phyloP scores from a whole-genome alignment of 179 eudicot genomes.

The Patellifolia procumbens region DNA sequence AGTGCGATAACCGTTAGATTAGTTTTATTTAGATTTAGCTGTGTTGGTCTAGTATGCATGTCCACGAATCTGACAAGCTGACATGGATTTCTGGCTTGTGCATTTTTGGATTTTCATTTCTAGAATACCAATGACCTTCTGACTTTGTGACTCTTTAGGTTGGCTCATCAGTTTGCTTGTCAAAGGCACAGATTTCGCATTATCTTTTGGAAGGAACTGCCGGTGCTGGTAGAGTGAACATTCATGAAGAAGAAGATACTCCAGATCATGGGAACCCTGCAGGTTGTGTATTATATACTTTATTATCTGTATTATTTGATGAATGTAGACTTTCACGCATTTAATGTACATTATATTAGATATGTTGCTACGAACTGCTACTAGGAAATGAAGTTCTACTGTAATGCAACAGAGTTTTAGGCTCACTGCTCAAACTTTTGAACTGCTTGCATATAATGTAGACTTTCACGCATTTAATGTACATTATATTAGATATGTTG shows the following conservation, averaged over 20 bases:
- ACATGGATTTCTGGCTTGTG: background rate
- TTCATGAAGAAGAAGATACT: conserved; percentile 45
- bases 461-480: background rate
- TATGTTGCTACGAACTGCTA: background rate
- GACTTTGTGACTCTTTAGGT: conserved; percentile 43
- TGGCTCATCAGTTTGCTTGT: conserved; percentile 57
- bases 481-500: background rate
- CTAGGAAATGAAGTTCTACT: background rate
- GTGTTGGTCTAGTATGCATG: background rate
- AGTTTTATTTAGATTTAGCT: background rate
- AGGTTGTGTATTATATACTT: conserved; percentile 33
- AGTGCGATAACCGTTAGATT: background rate
- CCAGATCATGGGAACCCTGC: conserved; percentile 32
- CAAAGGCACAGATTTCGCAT: conserved; percentile 54
- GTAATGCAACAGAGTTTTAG: background rate
- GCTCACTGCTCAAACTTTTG: background rate
- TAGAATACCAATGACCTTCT: conserved; percentile 2
- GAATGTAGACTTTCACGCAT: background rate
- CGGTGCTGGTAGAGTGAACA: conserved; percentile 58
- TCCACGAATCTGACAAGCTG: background rate
- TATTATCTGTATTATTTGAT: background rate
- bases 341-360: background rate
- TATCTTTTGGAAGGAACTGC: conserved; percentile 72
- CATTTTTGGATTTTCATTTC: background rate
- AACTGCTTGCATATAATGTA: background rate